A percentile compares a stretch with the other conserved stretches of the same genome.
These are phyloP conservation scores for Podila minutissima DNA, from an alignment of 192 early-diverging fungal species.

Conservation along the genomic window DNA sequence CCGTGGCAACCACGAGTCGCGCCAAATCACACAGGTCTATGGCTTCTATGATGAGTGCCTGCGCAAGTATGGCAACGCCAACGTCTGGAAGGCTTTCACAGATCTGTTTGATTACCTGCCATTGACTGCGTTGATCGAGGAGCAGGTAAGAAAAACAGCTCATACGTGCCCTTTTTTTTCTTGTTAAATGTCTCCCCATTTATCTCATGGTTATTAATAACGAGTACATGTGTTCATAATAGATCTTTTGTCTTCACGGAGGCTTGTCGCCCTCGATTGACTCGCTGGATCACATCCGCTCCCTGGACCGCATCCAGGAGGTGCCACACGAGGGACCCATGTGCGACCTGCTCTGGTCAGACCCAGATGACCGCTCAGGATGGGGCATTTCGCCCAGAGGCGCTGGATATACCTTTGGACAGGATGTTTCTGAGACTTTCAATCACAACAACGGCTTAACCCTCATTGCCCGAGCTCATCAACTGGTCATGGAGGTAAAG, in stretches of 20 bases:
- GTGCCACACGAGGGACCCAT: constrained; percentile 89
- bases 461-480: constrained; percentile 95
- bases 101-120: constrained; percentile 98
- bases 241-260: constrained; percentile 99
- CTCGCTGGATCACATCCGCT: constrained; percentile 95
- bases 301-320: constrained; percentile 94
- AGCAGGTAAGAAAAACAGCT: constrained; percentile 63
- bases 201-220: neutral
- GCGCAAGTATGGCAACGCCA: constrained; percentile 97
- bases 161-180: neutral
- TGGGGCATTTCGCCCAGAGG: constrained; percentile 91
- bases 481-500: constrained; percentile 87
- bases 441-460: constrained; percentile 97
- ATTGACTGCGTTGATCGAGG: constrained; percentile 96
- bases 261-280: constrained; percentile 96
- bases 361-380: constrained; percentile 87
- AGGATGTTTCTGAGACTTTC: constrained; percentile 87
- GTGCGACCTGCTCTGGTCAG: constrained; percentile 90
- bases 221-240: neutral
- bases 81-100: constrained; percentile 98
- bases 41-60: constrained; percentile 99
- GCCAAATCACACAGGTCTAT: constrained; percentile 99
- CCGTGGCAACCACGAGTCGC: constrained; percentile 98
- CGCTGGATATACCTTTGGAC: constrained; percentile 89
- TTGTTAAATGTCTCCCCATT: neutral